Evolutionary conservation across 2,329 filamentous ascomycete genomes (phyloP).

Genomic region (Apiospora sp.): DNA sequence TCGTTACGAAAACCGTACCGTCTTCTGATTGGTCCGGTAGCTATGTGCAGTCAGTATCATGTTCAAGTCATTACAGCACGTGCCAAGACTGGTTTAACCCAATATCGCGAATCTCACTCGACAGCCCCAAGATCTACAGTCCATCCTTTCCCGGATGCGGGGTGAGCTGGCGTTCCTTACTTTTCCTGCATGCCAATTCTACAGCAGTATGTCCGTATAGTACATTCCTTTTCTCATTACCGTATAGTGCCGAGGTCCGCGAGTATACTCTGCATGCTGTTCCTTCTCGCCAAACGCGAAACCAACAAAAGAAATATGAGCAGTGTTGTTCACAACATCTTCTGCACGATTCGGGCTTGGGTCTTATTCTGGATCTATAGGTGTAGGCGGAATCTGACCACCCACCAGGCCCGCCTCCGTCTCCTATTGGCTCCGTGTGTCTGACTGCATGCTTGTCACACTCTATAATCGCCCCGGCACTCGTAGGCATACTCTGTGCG

Average conservation of each 20-base stretch:
- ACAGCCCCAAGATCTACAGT: background rate
- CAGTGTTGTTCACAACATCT: background rate
- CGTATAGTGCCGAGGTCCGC: background rate
- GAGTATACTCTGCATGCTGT: no score
- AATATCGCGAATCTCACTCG: no score
- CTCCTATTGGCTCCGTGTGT: background rate
- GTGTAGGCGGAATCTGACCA: background rate
- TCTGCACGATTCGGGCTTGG: background rate
- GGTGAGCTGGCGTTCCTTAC: background rate
- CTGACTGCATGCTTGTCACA: slow-evolving; percentile 19
- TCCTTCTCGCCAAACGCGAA: background rate
- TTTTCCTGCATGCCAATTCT: background rate
- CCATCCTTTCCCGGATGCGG: background rate
- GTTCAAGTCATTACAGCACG: background rate
- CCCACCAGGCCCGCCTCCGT: background rate
- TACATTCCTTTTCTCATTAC: background rate
- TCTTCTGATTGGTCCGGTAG: background rate
- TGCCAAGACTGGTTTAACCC: background rate
- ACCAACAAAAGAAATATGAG: background rate
- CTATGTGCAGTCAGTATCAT: background rate
- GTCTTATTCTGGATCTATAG: background rate
- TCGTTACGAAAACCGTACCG: no score
- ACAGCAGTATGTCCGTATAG: background rate
- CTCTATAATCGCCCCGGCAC: background rate
- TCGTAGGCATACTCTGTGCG: background rate